Evolutionary conservation across 306 rosid species (phyloP), one percentile per base, ranked within the genome.

Genomic region (Trifolium repens): DNA sequence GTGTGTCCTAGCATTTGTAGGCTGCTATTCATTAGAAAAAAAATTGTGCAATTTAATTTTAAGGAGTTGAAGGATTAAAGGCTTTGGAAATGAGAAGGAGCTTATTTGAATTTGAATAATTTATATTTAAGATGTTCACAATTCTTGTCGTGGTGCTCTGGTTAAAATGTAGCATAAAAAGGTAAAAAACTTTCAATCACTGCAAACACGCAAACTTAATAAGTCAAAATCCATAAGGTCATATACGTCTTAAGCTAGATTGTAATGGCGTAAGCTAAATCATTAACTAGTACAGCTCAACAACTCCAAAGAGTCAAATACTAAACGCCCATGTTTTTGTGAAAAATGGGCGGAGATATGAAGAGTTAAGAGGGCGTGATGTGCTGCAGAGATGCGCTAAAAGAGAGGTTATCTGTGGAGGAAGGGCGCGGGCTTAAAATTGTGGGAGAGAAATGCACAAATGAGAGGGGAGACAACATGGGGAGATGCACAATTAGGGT

Each of bases 81-180:
- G 14, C 67, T 61, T 22, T 64, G 49, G 71, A 71, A 55, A 43
- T 55, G 57, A 58, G 50, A 54, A 76, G 43, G 35, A 30, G 68
- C 52, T 57, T 66, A 40, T 63, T 65, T 70, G 68, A 50, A 40
- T 69, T 65, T 64, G 68, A 50, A 71, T 72, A 60, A 15, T 68
- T 71, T 76, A 60, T 40, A 32, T 71, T 30, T 10, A 75, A 19
- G 43, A 50, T 71, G 30, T 76, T 72, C 69, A 66, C 53, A 52
- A 22, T 65, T 39, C 50, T 65, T 57, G 73, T 58, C 66, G 46
- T 49, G 57, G 34, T 75, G 57, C 32, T 59, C 17, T 52, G 62
- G 54, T 65, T 62, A 13, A n/a, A 26, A 26, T 7, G 24, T 53
- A 53, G 59, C 59, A 53, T 8, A 16, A 3, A 53, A 53, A 53